These are phyloP conservation scores for Fusarium sp. DNA, from an alignment of 2,329 filamentous ascomycete species.

Conservation along the genomic window DNA sequence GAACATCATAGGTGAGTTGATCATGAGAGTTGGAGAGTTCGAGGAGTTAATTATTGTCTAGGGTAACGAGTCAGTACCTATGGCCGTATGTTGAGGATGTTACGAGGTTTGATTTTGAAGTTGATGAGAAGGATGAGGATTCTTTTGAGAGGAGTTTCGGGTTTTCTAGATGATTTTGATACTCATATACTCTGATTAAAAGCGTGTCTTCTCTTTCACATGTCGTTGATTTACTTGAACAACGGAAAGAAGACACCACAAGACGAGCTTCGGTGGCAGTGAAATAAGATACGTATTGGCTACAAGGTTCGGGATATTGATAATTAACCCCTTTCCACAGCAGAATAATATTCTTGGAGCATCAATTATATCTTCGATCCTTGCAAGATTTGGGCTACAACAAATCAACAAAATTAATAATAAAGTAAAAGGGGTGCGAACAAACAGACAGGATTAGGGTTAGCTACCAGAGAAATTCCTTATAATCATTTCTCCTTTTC, in stretches of 20 bases:
- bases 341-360: too few species aligned
- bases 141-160: constrained; percentile 36
- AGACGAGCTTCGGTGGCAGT: background rate
- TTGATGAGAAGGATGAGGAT: constrained; percentile 54
- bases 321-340: too few species aligned
- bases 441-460: background rate
- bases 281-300: background rate
- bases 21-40: fast-evolving
- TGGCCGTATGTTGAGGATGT: constrained; percentile 66
- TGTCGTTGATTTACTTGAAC: background rate
- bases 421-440: background rate
- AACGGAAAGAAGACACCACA: background rate
- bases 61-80: constrained; percentile 62
- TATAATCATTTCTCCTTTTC: background rate
- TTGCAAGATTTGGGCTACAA: background rate
- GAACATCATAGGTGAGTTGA: constrained; percentile 61
- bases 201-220: background rate
- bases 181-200: background rate
- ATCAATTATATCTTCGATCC: background rate
- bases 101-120: constrained; percentile 65
- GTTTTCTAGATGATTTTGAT: background rate
- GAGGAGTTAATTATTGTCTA: constrained; percentile 37
- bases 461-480: background rate
- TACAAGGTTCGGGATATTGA: background rate
- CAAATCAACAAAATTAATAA: background rate